These are phyloP conservation scores for Cordia subcordata DNA, from an alignment of 257 asterid genomes.

Conservation along the genomic window DNA sequence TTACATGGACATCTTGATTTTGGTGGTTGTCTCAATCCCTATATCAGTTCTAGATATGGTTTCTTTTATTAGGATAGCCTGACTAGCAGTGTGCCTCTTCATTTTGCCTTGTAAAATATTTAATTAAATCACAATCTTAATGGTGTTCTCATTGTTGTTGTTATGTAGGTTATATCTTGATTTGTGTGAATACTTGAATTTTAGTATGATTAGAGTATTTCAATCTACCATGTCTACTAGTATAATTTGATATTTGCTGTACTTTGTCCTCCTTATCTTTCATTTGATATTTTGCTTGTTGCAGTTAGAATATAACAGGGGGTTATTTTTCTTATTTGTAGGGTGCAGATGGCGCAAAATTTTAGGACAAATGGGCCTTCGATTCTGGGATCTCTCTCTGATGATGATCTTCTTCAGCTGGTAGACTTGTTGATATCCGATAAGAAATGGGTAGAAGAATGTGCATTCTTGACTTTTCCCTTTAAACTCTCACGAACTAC, in stretches of 20 bases:
- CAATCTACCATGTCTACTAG: too few species aligned
- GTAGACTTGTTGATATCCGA: constrained; percentile 61
- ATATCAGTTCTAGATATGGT: too few species aligned
- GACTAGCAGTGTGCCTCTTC: too few species aligned
- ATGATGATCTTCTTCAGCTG: constrained; percentile 49
- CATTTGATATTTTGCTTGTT: neutral
- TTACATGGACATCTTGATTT: too few species aligned
- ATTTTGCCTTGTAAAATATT: neutral
- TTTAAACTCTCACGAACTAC: constrained; percentile 33
- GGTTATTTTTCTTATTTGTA: constrained; percentile 9
- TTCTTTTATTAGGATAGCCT: too few species aligned
- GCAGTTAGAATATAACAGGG: neutral
- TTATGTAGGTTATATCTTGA: neutral
- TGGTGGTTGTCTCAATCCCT: too few species aligned
- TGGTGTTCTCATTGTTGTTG: neutral
- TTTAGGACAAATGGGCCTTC: constrained; percentile 49
- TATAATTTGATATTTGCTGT: too few species aligned
- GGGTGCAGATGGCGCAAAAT: constrained; percentile 52
- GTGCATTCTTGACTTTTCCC: constrained; percentile 35
- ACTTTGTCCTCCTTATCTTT: too few species aligned
- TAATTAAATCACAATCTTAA: neutral
- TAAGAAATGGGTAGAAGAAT: constrained; percentile 76
- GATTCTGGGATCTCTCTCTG: constrained; percentile 44
- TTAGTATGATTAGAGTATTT: too few species aligned
- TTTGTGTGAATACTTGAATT: too few species aligned